Base-by-base conservation (phyloP, 2,329 filamentous ascomycete species). In the Hortaea werneckii region DNA sequence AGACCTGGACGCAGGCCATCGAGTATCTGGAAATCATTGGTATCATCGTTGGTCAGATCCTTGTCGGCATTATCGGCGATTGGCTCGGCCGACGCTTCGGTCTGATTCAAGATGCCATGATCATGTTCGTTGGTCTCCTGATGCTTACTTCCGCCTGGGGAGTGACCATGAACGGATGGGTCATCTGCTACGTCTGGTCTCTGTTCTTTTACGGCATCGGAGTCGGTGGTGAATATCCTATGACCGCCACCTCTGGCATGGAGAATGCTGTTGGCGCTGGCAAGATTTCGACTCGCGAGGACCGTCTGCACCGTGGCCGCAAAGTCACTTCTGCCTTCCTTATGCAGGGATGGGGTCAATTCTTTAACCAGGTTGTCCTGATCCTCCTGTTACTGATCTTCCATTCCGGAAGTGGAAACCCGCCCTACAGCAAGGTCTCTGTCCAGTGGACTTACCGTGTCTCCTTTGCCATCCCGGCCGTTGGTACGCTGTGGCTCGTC, bases 291-390 rank as follows among this genome's bases (percentile, higher is more conserved):
- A 95, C 88, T 48, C 83, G 83, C 51, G 87, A 95, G 44, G 90
- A 96, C 65, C 87, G 90, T 64, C 80, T 96, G 44, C 90, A 96
- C 72, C 87, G 90, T 69, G 90, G 90, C 53, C 86, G 90, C 62
- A 94, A 94, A 67, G 90, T 95, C 64, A 95, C 88, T 54, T 87
- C 84, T 66, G 89, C 90, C 48, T 96, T 96, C 73, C 69, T 96
- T 68, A 95, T 96, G 90, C 90, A 96, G 69, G 90, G 90, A 45
- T 96, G 90, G 90, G 90, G 90, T 54, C 90, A 96, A 67, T 86
- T 95, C 65, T 74, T 86, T 73, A 96, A 96, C 78, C 90, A 95
- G 69, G 83, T 85, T 57, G 69, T 94, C 47, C 77, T 96, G 52
- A 95, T 96, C 60, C 65, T 95, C 44, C 74, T 94, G 42, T 78